Base-by-base conservation (phyloP, 2,329 filamentous ascomycete genomes). In the Trichoderma hamatum region DNA sequence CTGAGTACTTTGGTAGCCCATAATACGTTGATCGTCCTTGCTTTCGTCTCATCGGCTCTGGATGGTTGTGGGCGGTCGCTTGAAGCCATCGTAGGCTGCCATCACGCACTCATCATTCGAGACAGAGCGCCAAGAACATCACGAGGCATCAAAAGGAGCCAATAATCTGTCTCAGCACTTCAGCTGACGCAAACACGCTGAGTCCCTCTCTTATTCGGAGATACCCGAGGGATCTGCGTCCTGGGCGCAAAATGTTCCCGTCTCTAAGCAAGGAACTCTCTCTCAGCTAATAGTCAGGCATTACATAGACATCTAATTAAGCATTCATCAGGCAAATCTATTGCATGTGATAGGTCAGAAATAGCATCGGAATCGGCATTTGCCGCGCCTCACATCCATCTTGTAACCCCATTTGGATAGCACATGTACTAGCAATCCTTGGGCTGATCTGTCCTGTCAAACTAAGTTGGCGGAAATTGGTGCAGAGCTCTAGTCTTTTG, bases 121-220 rank as follows among this genome's bases (percentile, higher is more conserved):
- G 19, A 64, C 32, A 55, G 34, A 19, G 49, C 30, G 61, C 61
- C 61, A 64, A 34, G 7, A 51, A 26, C 61, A 34, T 43, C 49
- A 64, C 30, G 11, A 43, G 10, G 10, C 11, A 5, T 14, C 24
- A 26, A 55, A 5, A 36, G 21, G 54, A n/a, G 19, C 13, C 30
- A 19, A 39, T 19, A 2, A 43, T 26, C n/a, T 64, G 61, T 55
- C 51, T 64, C 14, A 36, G 51, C 30, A 14, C 21, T 6, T 14
- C 16, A 19, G 19, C 36, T 21, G 19, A 11, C 11, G 5, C 26
- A 3, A 51, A 3, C 49, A 9, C 24, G 32, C 34, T n/a, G 3
- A 9, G 24, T 49, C 10, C 1, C 19, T 54, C 21, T 55, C 49
- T 30, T 2, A 19, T 13, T 43, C 5, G 13, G 32, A 6, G 30